Conservation (phyloP, 306 rosid species). For the Vachellia collinsii region DNA sequence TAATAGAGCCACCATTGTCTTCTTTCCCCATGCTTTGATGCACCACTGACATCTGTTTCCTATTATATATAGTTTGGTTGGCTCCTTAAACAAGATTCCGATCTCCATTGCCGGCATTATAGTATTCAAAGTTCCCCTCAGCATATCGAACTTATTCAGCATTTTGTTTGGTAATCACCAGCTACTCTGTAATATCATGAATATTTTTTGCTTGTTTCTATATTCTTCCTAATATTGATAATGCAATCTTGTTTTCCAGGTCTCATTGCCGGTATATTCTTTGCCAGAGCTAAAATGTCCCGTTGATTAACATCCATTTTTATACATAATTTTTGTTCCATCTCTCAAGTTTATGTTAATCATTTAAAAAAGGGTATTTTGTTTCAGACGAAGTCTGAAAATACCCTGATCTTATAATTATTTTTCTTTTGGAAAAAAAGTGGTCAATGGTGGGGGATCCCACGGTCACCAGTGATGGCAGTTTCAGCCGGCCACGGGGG, state of each 20-base stretch:
- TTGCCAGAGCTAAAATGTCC: conserved; percentile 87
- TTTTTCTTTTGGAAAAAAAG: neutral
- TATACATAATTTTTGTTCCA: conserved; percentile 32
- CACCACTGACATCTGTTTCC: conserved; percentile 16
- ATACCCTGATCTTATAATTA: neutral
- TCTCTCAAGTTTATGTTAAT: neutral
- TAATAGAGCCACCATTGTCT: no score
- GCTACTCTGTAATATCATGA: neutral
- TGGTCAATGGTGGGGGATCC: neutral
- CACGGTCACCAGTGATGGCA: neutral
- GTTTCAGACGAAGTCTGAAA: neutral
- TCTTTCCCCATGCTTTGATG: neutral
- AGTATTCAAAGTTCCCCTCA: conserved; percentile 73
- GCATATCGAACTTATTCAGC: conserved; percentile 71
- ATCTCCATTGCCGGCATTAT: conserved; percentile 78
- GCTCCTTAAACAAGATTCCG: conserved; percentile 95
- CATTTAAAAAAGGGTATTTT: neutral
- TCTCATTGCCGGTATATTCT: conserved; percentile 83
- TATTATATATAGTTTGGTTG: conserved; percentile 67
- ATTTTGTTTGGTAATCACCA: conserved; percentile 76
- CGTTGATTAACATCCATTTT: conserved; percentile 13
- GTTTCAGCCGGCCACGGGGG: neutral
- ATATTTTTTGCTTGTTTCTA: neutral
- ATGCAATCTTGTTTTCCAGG: conserved; percentile 54
- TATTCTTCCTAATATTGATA: conserved; percentile 10